Evolutionary conservation across 306 rosid species (phyloP).

Genomic region (Psophocarpus tetragonolobus): DNA sequence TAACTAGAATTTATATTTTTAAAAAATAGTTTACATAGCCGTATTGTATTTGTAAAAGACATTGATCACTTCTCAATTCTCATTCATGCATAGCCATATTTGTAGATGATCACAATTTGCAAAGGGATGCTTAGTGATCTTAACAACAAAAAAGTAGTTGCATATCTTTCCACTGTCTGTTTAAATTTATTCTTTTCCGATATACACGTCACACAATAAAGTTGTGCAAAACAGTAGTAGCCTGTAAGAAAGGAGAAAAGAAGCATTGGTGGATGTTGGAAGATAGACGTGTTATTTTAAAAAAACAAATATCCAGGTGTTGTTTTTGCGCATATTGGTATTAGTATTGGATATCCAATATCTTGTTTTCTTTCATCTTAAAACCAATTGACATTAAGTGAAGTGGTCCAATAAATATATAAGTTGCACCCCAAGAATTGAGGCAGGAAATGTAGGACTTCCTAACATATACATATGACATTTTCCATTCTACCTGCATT

Average conservation of each 20-base stretch:
- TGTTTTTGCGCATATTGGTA: neutral
- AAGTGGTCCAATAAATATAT: too few relatives aligned
- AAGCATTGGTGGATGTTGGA: neutral
- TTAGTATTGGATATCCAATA: neutral
- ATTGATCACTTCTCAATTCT: neutral
- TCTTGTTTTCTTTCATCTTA: too few relatives aligned
- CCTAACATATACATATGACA: neutral
- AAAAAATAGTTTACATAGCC: neutral
- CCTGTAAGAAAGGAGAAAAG: neutral
- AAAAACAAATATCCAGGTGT: neutral
- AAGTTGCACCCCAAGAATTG: too few relatives aligned
- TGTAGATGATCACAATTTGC: neutral
- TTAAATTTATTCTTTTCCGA: neutral
- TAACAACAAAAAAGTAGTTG: neutral
- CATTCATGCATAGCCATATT: neutral
- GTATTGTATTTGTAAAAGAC: neutral
- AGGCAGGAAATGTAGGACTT: too few relatives aligned
- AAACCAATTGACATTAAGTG: too few relatives aligned
- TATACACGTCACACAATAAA: neutral
- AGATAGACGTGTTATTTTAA: neutral
- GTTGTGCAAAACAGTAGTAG: neutral
- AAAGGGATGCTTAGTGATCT: neutral
- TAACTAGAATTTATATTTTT: neutral
- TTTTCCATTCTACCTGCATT: conserved; percentile 6
- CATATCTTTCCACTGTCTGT: neutral